Conservation (phyloP, 1,139 yeast genomes). For the Zygotorulaspora mrakii region DNA sequence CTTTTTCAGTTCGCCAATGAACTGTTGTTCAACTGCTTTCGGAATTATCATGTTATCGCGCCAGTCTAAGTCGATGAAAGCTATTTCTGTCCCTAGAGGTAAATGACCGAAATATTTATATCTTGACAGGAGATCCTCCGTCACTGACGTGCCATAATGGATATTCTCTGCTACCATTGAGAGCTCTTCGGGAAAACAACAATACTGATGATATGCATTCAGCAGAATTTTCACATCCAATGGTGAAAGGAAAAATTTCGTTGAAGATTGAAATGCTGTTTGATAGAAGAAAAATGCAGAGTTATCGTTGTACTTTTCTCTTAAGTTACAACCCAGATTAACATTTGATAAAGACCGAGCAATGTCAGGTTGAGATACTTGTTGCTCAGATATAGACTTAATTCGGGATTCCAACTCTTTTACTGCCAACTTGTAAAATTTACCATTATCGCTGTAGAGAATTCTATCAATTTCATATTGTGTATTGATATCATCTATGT, state of each 20-base stretch:
- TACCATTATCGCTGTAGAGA: constrained; percentile 58
- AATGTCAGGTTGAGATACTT: constrained; percentile 6
- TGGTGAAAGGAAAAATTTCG: constrained; percentile 64
- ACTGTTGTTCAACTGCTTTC: constrained; percentile 51
- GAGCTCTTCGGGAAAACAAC: constrained; percentile 62
- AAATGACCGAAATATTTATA: constrained; percentile 75
- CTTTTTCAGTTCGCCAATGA: constrained; percentile 56
- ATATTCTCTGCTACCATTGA: constrained; percentile 66
- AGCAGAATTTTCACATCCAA: constrained; percentile 73
- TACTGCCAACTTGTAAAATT: constrained; percentile 55
- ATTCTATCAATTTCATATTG: constrained; percentile 55
- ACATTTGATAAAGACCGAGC: constrained; percentile 19
- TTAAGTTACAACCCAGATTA: constrained; percentile 21
- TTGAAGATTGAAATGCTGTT: constrained; percentile 64
- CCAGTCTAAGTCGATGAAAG: constrained; percentile 88
- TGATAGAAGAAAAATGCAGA: constrained; percentile 61
- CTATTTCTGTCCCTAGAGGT: constrained; percentile 81
- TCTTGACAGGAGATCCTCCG: constrained; percentile 50
- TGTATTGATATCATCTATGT: constrained; percentile 46
- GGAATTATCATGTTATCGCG: constrained; percentile 42
- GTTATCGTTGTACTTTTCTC: constrained; percentile 34
- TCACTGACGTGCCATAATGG: constrained; percentile 55
- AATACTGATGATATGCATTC: constrained; percentile 58
- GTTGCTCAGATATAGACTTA: constrained; percentile 22
- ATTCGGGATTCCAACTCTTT: constrained; percentile 49